phyloP scores from a whole-genome alignment of 31 red algal species.

The Porphyra umbilicalis region DNA sequence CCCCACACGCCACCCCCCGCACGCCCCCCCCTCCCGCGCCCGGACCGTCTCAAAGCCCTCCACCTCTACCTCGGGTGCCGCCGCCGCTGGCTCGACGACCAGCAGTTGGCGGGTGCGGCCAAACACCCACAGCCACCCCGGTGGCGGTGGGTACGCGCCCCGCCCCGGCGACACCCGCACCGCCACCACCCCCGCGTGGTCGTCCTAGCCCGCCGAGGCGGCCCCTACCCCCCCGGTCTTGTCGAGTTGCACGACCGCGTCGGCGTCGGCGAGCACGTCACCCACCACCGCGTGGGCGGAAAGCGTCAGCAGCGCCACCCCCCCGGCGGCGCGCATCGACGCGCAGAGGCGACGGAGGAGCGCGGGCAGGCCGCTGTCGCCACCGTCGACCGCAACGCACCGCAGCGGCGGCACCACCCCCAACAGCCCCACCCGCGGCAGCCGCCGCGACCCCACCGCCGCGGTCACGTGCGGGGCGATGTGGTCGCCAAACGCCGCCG shows the following conservation, averaged over 20 bases:
- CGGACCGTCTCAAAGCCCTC: background rate
- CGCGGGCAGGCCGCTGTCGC: background rate
- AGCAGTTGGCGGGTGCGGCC: background rate
- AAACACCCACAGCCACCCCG: background rate
- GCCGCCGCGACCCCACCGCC: background rate
- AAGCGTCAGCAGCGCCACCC: conserved; percentile 75
- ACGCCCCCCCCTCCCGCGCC: background rate
- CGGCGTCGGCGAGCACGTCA: conserved; percentile 44
- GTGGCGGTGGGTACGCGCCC: background rate
- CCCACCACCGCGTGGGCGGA: conserved; percentile 97
- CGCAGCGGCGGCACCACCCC: background rate
- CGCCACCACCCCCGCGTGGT: background rate
- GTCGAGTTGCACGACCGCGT: background rate
- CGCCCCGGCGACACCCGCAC: background rate
- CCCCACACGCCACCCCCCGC: background rate
- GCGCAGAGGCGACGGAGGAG: conserved; percentile 3
- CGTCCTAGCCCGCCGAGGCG: background rate
- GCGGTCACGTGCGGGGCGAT: background rate
- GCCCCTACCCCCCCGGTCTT: background rate
- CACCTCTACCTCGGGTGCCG: background rate
- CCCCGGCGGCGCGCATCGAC: conserved; percentile 64
- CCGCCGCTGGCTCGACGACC: background rate
- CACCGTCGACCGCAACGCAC: background rate
- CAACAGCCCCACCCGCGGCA: background rate
- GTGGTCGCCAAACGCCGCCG: background rate